These are phyloP conservation scores for Tetracladium setigerum DNA, from an alignment of 495 filamentous ascomycete species.

Conservation along the genomic window DNA sequence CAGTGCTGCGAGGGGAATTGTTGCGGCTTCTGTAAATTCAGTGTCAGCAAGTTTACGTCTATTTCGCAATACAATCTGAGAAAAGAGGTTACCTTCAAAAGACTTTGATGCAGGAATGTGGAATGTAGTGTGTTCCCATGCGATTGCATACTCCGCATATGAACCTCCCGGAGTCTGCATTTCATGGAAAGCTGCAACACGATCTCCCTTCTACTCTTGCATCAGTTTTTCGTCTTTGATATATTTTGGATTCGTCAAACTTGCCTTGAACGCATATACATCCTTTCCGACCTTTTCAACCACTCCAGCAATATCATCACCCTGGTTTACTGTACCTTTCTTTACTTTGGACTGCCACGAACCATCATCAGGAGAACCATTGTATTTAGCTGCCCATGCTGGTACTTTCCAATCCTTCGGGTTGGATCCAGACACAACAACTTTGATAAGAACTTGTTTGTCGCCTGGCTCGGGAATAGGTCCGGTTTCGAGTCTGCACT, in stretches of 20 bases:
- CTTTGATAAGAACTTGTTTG: slow-evolving; percentile 60
- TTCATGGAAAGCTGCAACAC: slow-evolving; percentile 64
- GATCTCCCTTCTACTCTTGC: no score
- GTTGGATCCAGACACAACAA: slow-evolving; percentile 60
- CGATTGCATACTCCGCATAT: slow-evolving; percentile 65
- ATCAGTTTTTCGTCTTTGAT: slow-evolving; percentile 53
- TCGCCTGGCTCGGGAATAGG: slow-evolving; percentile 48
- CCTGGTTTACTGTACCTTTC: slow-evolving; percentile 42
- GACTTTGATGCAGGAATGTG: slow-evolving; percentile 50
- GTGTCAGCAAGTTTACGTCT: slow-evolving; percentile 4
- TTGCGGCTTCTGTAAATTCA: slow-evolving; percentile 48
- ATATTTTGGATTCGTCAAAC: slow-evolving; percentile 21
- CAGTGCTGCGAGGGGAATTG: slow-evolving; percentile 63
- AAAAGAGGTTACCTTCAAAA: slow-evolving; percentile 49
- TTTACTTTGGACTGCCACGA: neutral
- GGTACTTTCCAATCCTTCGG: slow-evolving; percentile 71
- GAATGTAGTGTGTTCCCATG: slow-evolving; percentile 56
- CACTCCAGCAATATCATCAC: slow-evolving; percentile 68
- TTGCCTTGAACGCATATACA: slow-evolving; percentile 5
- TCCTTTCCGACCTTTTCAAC: slow-evolving; percentile 49
- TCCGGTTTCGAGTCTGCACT: slow-evolving; percentile 51
- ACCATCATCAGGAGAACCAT: no score
- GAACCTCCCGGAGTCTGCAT: slow-evolving; percentile 46
- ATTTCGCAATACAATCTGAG: neutral
- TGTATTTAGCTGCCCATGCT: slow-evolving; percentile 4